These are phyloP conservation scores for Lentinula sp. DNA, from an alignment of 768 basidiomycete genomes.

Conservation along the genomic window DNA sequence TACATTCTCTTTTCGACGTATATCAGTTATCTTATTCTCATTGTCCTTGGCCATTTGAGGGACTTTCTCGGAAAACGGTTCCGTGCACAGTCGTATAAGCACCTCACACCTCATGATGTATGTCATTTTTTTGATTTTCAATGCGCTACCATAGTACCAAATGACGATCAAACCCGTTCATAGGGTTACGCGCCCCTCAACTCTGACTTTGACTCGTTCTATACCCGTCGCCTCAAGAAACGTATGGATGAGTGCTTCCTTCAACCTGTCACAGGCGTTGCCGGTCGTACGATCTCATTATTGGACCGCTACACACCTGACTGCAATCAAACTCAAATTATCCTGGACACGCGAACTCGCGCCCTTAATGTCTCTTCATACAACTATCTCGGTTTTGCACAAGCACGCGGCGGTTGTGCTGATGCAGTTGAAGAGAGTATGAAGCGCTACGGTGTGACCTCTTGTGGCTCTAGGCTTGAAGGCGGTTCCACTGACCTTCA, in stretches of 20 bases:
- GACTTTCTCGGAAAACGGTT: constrained; percentile 94
- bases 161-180: background rate
- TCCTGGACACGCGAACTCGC: constrained; percentile 78
- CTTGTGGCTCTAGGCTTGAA: constrained; percentile 74
- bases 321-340: constrained; percentile 70
- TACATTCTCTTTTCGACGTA: constrained; percentile 53
- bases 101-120: constrained; percentile 81
- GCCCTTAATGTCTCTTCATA: constrained; percentile 97
- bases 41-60: constrained; percentile 85
- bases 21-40: constrained; percentile 86
- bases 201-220: constrained; percentile 99
- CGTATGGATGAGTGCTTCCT: constrained; percentile 96
- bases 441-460: constrained; percentile 72
- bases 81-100: constrained; percentile 59
- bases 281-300: constrained; percentile 85
- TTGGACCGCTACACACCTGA: constrained; percentile 82
- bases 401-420: constrained; percentile 87
- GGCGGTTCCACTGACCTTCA: constrained; percentile 88
- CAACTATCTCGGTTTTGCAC: constrained; percentile 98
- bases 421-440: constrained; percentile 88
- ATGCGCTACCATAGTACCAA: constrained; percentile 4
- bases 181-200: constrained; percentile 96
- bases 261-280: constrained; percentile 89
- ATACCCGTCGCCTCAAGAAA: constrained; percentile 90
- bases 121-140: background rate